Evolutionary conservation across 2,329 filamentous ascomycete species (phyloP).

Genomic region (Neofusicoccum laricinum): DNA sequence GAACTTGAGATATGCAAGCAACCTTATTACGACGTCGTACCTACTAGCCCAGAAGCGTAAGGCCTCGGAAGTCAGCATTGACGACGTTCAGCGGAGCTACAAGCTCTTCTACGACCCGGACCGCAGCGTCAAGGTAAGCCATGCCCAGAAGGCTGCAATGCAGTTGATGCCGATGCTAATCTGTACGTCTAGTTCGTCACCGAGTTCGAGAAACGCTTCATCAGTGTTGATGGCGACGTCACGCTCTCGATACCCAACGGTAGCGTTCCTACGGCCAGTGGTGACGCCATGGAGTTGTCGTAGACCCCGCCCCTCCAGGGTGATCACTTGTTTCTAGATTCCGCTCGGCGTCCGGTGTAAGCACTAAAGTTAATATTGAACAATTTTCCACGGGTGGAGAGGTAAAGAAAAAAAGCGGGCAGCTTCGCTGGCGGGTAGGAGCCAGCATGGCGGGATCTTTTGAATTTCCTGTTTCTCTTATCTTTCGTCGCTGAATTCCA

Average conservation of each 20-base stretch:
- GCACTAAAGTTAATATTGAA: not conserved
- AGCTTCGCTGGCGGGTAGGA: not conserved
- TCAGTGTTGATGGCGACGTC: conserved; percentile 80
- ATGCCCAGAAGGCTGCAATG: not conserved
- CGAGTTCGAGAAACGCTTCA: conserved; percentile 88
- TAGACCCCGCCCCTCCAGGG: conserved; percentile 28
- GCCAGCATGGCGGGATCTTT: not conserved
- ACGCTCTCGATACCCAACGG: conserved; percentile 61
- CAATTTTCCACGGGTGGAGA: not conserved
- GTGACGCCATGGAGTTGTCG: conserved; percentile 68
- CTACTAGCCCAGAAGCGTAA: conserved; percentile 82
- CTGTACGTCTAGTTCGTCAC: conserved; percentile 62
- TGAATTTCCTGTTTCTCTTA: not conserved
- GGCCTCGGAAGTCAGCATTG: conserved; percentile 76
- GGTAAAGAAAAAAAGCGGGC: not conserved
- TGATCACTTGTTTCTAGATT: not conserved
- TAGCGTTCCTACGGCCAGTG: conserved; percentile 43
- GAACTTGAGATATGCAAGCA: conserved; percentile 92
- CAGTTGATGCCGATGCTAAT: conserved; percentile 17
- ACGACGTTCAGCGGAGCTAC: conserved; percentile 92
- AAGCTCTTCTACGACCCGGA: conserved; percentile 87
- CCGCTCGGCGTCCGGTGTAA: conserved; percentile 12
- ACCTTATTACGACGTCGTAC: conserved; percentile 92
- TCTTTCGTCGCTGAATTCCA: not conserved
- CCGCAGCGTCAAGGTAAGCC: conserved; percentile 68